Base-by-base conservation (phyloP, 164 flowering plant species). In the Berberis thunbergii region DNA sequence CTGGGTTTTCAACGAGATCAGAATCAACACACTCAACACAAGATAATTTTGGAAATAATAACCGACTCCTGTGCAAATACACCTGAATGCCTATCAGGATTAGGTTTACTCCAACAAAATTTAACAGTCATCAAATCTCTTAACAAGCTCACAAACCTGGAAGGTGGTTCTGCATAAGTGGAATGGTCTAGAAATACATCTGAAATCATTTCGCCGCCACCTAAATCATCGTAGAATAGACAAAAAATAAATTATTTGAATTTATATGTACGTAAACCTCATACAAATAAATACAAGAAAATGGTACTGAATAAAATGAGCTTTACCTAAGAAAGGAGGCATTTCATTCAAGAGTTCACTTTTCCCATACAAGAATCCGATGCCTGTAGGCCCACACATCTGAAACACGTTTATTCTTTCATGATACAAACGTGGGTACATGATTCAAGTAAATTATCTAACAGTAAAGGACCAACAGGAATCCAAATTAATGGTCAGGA, bases 331-430 rank as follows among this genome's bases (percentile, higher is more conserved):
- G 72, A 95, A 95, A 63, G 98, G 99, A 70, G 91, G 92, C 98
- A 95, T 91, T 57, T 72, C 60, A 49, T 79, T 72, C 74, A 91
- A 70, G 46, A 86, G 69, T 62, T 85, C 85, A 42, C 79, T 74
- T 75, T 89, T 91, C 6, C 98, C 99, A 76, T 84, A 95, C 61
- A 95, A 81, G 81, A 95, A 89, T 64, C 99, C 99, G 67, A 91
- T 70, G 83, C 98, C 98, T 84, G 99, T 95, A 82, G 98, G 99
- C 80, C 99, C 99, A 88, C 96, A 91, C 99, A 95, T 95, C 99
- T 94, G 98, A 88, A 83, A 83, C 81, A 87, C 72, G 84, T 67
- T 86, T 84, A 84, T 69, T 77, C 45, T 78, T 80, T 73, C 71
- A 76, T 66, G 26, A 26, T 75, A 70, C 50, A 54, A 54, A 62